Base-by-base conservation (phyloP, 2,329 filamentous ascomycete genomes). In the Aureobasidium sp. region DNA sequence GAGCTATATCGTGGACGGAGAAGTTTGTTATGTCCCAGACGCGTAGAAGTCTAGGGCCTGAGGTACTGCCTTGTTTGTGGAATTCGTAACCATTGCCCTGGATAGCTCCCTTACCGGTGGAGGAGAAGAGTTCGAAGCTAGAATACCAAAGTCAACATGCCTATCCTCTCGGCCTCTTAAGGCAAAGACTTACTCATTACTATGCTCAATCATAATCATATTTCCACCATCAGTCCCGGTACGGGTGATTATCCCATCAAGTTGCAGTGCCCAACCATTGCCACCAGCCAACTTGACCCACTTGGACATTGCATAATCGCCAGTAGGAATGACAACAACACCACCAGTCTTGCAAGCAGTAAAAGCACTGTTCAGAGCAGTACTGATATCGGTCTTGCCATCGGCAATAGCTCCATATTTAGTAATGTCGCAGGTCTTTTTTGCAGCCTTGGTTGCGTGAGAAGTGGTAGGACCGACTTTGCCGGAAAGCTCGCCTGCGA, bases 171-270 rank as follows among this genome's bases (percentile, higher is more conserved):
- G 11, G 2, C n/a, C 3, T 5, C 3, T 11, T 2, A 31, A 15
- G 29, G 20, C 18, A n/a, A n/a, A n/a, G 33, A 29, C 47, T 31
- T 43, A 62, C 59, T 62, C 31, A 20, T 65, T 25, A 62, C 75
- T 78, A 11, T 84, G 80, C 67, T 84, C 77, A 62, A 87, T 79
- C 67, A 82, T 79, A 68, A 87, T 81, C 85, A 87, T 87, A 68
- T 87, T 87, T 2, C 84, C 85, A 9, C 73, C 80, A 8, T 72
- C 80, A 8, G 79, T 82, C 9, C 84, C 83, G n/a, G 80, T 84
- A 1, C 85, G 81, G 70, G 84, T 84, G 66, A 88, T 84, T 31
- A 78, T 79, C 25, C 85, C 85, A 71, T 88, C 85, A 45, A 87
- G 76, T 69, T 86, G 84, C 20, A 88, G 73, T 2, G 84, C 84